Base-by-base conservation (phyloP, 2,329 filamentous ascomycete genomes). In the Fusarium anguioides region DNA sequence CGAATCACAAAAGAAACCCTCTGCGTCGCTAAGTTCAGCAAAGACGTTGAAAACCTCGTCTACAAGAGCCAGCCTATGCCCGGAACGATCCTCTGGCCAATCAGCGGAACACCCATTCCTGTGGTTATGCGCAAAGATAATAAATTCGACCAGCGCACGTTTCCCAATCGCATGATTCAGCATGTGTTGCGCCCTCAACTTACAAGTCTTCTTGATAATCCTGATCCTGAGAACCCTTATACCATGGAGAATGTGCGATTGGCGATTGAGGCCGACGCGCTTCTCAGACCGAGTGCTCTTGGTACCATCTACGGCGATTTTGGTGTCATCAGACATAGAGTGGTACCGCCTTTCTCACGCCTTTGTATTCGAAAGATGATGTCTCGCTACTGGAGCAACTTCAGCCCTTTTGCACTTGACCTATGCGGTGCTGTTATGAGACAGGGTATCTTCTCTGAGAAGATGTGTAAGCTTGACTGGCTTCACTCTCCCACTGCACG, bases 381-480 rank as follows among this genome's bases (percentile, higher is more conserved):
- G 87, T 84, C 83, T 21, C 81, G 86, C 4, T 93, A 92, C 72
- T 91, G 89, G 88, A 83, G 87, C 21, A 92, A 92, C 72, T 81
- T 79, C n/a, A 86, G 85, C 3, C 80, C 82, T 0, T 91, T 92
- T 63, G 85, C 86, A 0, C 80, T 92, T 1, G 89, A 92, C 60
- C 85, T 92, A 3, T 80, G 83, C 6, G 87, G 88, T 3, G 90
- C 89, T 0, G 87, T 91, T 4, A 80, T 90, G 68, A 82, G 90
- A 1, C 90, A 93, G 73, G 85, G 87, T 18, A 80, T 84, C 44
- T 92, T 92, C 68, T 79, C 88, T 4, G 86, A 89, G 59, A 92
- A 95, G 79, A 94, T 95, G 91, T 83, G 86, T 68, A 83, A 85
- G 67, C 87, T 94, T 44, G 90, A 93, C 77, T 95, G 91, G 92